Conservation (phyloP, 495 filamentous ascomycete species). For the Talaromyces wortmannii region DNA sequence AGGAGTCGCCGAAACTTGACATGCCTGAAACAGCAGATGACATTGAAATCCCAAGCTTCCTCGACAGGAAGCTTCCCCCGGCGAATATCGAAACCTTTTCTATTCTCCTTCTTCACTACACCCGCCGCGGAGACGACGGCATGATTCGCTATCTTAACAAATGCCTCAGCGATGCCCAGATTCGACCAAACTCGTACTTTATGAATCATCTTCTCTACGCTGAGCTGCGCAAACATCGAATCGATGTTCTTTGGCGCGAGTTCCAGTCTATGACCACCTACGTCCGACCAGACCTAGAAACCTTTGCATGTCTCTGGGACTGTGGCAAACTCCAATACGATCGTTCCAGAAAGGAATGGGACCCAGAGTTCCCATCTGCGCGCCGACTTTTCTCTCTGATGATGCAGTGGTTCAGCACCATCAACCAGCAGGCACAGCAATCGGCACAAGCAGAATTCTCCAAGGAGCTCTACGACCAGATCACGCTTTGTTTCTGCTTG, state of each 20-base stretch:
- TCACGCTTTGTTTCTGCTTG: constrained; percentile 49
- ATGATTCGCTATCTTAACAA: constrained; percentile 51
- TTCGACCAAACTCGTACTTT: constrained; percentile 61
- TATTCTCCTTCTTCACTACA: constrained; percentile 66
- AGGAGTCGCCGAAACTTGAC: constrained; percentile 7
- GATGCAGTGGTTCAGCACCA: constrained; percentile 41
- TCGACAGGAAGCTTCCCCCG: constrained; percentile 37
- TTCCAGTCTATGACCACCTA: constrained; percentile 42
- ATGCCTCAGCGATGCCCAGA: constrained; percentile 49
- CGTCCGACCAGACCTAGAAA: constrained; percentile 57
- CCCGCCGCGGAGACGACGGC: constrained; percentile 47
- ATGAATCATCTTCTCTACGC: constrained; percentile 70
- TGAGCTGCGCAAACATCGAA: constrained; percentile 44
- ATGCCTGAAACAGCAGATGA: constrained; percentile 10
- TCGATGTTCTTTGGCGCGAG: constrained; percentile 45
- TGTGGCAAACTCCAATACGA: constrained; percentile 47
- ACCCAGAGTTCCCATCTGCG: constrained; percentile 31
- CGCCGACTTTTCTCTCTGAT: constrained; percentile 57
- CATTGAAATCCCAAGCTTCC: constrained; percentile 23
- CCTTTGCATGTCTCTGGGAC: constrained; percentile 64
- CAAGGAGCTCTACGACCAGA: constrained; percentile 47
- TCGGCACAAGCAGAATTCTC: constrained; percentile 30
- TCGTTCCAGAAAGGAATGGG: constrained; percentile 26
- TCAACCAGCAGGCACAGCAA: constrained; percentile 19
- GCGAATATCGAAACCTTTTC: constrained; percentile 74